A percentile compares a stretch with the other conserved stretches of the same genome.
Evolutionary conservation across 257 asterid genomes (phyloP).

Genomic region (Solanum pennellii): DNA sequence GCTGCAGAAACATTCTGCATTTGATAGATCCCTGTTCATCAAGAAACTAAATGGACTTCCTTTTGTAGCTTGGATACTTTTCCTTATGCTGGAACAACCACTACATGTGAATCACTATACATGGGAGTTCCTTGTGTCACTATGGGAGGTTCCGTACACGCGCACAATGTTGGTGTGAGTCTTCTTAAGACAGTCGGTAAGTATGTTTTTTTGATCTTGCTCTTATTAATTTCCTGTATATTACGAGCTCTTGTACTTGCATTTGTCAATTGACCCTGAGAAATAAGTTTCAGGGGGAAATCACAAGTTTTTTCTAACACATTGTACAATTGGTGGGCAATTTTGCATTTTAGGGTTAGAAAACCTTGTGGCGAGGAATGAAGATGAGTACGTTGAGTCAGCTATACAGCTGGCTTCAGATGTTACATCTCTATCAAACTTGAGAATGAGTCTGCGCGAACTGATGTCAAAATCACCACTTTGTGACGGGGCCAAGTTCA

Average conservation of each 20-base stretch:
- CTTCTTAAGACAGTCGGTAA: slow-evolving; percentile 81
- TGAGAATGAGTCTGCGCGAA: slow-evolving; percentile 64
- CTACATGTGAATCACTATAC: slow-evolving; percentile 93
- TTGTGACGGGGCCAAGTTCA: slow-evolving; percentile 67
- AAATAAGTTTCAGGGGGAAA: neutral
- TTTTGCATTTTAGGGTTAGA: slow-evolving; percentile 45
- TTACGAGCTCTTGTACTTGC: neutral
- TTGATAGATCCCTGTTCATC: neutral
- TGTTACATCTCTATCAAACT: slow-evolving; percentile 53
- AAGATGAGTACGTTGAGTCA: slow-evolving; percentile 71
- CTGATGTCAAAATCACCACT: slow-evolving; percentile 88
- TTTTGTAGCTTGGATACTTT: slow-evolving; percentile 86
- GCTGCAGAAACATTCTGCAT: neutral
- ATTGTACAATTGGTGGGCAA: neutral
- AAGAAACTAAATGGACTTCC: neutral
- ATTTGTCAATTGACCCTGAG: neutral
- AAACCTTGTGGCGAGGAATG: slow-evolving; percentile 65
- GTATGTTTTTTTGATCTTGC: neutral
- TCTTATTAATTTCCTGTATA: neutral
- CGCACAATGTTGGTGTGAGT: slow-evolving; percentile 95
- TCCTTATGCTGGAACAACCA: slow-evolving; percentile 98
- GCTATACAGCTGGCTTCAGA: slow-evolving; percentile 71
- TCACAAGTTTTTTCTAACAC: neutral
- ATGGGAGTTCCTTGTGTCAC: slow-evolving; percentile 99
- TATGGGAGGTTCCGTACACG: slow-evolving; percentile 91